Conservation (phyloP, 139 green algal genomes). For the Coccomyxa sp. region DNA sequence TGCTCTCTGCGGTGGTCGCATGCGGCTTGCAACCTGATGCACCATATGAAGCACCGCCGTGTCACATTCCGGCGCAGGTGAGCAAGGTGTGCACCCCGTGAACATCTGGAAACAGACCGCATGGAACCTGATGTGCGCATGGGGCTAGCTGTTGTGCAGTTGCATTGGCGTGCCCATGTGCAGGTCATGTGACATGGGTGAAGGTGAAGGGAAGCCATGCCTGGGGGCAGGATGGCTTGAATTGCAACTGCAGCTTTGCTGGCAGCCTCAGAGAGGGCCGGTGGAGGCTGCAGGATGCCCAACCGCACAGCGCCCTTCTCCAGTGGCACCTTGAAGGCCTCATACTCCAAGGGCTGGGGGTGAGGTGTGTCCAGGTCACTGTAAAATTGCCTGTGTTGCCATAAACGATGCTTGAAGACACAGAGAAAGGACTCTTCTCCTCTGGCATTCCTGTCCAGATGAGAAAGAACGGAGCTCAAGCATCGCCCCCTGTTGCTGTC, state of each 20-base stretch:
- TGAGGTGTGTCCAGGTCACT: conserved; percentile 11
- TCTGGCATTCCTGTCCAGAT: not conserved
- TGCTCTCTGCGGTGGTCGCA: conserved; percentile 23
- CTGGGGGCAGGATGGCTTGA: no score
- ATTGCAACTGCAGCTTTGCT: no score
- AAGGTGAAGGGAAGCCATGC: no score
- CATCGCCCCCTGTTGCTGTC: not conserved
- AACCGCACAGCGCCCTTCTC: conserved; percentile 28
- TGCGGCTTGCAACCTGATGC: conserved; percentile 23
- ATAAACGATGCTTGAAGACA: not conserved
- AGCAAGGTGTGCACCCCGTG: no score
- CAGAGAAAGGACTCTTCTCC: not conserved
- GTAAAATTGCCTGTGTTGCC: conserved; percentile 28
- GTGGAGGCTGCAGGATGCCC: conserved; percentile 22
- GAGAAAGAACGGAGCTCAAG: not conserved
- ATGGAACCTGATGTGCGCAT: not conserved
- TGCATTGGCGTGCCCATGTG: not conserved
- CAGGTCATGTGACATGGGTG: no score
- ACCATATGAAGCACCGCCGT: not conserved
- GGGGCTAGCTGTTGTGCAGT: not conserved
- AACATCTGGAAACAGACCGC: no score
- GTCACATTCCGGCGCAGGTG: no score
- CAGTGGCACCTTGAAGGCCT: conserved; percentile 32
- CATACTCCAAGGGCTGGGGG: conserved; percentile 33
- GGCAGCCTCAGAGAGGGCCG: not conserved